Evolutionary conservation across 78 protist genomes (phyloP), one percentile per base, ranked within the genome.

Genomic region (Pelomyxa schiedti): DNA sequence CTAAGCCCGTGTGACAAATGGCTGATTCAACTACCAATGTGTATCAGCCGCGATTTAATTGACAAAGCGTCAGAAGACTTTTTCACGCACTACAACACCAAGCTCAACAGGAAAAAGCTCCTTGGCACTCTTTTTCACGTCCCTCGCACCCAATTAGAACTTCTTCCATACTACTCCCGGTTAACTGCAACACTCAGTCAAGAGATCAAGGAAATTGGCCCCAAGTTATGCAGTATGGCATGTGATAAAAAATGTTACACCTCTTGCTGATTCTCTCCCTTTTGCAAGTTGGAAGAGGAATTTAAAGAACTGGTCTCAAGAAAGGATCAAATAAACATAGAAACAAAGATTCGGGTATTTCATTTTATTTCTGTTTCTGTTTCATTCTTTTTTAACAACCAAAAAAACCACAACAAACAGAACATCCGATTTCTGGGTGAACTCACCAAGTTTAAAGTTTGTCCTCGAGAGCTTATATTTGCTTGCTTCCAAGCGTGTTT

Each of bases 381-480:
- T 29, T n/a, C 37, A 52, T 52, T 52, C 63, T 52, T 52, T n/a
- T 66, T 66, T 8, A 66, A 9, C 30, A 22, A 66, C 9, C 70
- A 66, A 22, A 66, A n/a, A 16, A 66, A n/a, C 37, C 24, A 30
- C 70, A 9, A 8, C n/a, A 9, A 66, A 30, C 3, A 70, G 52
- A 58, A 85, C 53, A 69, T 74, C 0, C n/a, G 52, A 39, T 77
- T 42, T 52, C 32, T 90, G 65, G 88, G 80, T 0, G 94, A 90
- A 47, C 84, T 90, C 32, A 74, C 83, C 3, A 90, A 87, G 37
- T 90, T 90, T 29, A 35, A 74, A 0, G 47, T 87, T 0, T 8
- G 74, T 5, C 80, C 79, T 37, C 69, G 40, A 30, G 9, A 77
- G 8, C 37, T 41, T 0, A 87, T 84, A 4, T 72, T 90, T 37